phyloP scores from a whole-genome alignment of 257 asterid genomes.

The Gentiana dahurica region DNA sequence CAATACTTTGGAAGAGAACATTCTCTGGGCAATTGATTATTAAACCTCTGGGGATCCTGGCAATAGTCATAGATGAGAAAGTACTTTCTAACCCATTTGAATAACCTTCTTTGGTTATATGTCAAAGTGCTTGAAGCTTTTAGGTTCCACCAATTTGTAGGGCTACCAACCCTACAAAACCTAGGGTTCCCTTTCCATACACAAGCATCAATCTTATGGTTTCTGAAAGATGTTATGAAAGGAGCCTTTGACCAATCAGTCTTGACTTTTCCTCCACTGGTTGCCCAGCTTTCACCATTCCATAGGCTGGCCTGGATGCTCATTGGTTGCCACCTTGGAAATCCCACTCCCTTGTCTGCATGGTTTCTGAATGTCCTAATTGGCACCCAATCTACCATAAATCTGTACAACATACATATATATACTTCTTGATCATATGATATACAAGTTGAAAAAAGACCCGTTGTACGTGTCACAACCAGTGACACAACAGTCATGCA shows the following conservation, averaged over 20 bases:
- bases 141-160: constrained; percentile 68
- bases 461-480: too few relatives aligned
- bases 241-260: constrained; percentile 71
- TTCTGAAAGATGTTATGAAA: constrained; percentile 41
- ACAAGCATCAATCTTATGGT: constrained; percentile 59
- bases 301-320: constrained; percentile 36
- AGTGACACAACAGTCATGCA: too few relatives aligned
- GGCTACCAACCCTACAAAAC: constrained; percentile 28
- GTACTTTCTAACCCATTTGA: constrained; percentile 57
- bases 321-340: constrained; percentile 59
- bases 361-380: constrained; percentile 81
- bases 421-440: not conserved
- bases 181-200: constrained; percentile 48
- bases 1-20: constrained; percentile 63
- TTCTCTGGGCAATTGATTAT: constrained; percentile 52
- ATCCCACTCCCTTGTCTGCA: constrained; percentile 56
- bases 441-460: too few relatives aligned
- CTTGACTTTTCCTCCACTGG: constrained; percentile 50
- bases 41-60: constrained; percentile 48
- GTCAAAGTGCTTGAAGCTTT: constrained; percentile 31
- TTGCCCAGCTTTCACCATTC: constrained; percentile 82
- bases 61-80: constrained; percentile 66
- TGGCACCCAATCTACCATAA: constrained; percentile 91
- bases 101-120: constrained; percentile 50
- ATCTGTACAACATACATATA: constrained; percentile 23